Conservation (phyloP, 768 basidiomycete species). For the Lepiota venenata region DNA sequence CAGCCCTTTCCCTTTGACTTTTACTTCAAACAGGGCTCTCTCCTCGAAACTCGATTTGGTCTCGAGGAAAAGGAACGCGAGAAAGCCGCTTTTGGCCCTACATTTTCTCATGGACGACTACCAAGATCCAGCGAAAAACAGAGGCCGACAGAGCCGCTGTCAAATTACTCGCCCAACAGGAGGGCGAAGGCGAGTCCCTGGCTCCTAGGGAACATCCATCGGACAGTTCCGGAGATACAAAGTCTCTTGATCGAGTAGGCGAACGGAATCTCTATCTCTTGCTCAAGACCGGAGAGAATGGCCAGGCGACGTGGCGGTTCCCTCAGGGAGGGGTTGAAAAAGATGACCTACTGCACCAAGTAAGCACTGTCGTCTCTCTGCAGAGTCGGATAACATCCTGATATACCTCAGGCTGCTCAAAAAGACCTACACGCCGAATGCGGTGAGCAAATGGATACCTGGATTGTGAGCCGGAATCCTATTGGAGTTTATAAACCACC, state of each 20-base stretch:
- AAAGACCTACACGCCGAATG: conserved; percentile 68
- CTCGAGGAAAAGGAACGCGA: conserved; percentile 75
- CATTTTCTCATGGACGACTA: conserved; percentile 48
- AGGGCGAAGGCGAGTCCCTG: conserved; percentile 61
- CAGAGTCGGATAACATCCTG: not conserved
- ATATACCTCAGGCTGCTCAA: conserved; percentile 59
- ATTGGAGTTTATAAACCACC: conserved; percentile 72
- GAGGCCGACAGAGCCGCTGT: conserved; percentile 55
- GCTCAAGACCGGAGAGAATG: conserved; percentile 49
- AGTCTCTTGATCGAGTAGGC: conserved; percentile 77
- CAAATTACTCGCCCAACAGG: conserved; percentile 52
- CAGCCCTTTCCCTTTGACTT: conserved; percentile 88
- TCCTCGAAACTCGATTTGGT: conserved; percentile 78
- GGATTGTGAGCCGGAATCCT: conserved; percentile 90
- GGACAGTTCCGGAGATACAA: conserved; percentile 57
- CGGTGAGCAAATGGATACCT: conserved; percentile 85
- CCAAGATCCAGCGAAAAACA: conserved; percentile 39
- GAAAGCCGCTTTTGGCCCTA: conserved; percentile 66
- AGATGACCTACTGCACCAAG: conserved; percentile 77
- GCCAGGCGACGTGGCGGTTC: conserved; percentile 71
- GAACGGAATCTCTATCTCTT: conserved; percentile 90
- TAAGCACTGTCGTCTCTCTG: conserved; percentile 25
- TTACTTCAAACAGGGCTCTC: conserved; percentile 91
- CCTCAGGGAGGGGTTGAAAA: conserved; percentile 63
- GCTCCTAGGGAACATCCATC: conserved; percentile 59